A percentile compares a stretch with the other conserved stretches of the same genome.
Conservation (phyloP, 768 basidiomycete species). For the Hygrophorus russula region DNA sequence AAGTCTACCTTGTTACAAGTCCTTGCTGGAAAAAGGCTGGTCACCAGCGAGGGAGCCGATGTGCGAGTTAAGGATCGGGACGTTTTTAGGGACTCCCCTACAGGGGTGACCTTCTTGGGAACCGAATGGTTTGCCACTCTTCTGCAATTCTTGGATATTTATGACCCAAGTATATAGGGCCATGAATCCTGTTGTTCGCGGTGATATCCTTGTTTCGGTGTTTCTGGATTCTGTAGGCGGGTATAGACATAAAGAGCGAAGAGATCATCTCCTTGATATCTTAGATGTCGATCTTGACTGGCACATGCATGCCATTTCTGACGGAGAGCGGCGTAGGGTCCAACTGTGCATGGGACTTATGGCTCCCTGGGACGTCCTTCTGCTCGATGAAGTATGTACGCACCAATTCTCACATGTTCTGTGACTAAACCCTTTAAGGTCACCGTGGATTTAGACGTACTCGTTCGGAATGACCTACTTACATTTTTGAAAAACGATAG, state of each 20-base stretch:
- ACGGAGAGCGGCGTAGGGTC: constrained; percentile 86
- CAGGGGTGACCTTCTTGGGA: constrained; percentile 77
- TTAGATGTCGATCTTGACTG: constrained; percentile 93
- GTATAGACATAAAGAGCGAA: constrained; percentile 81
- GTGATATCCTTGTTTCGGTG: constrained; percentile 84
- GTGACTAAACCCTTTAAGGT: constrained; percentile 37
- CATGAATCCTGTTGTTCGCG: constrained; percentile 91
- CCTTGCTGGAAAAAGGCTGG: constrained; percentile 84
- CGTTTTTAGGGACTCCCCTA: constrained; percentile 81
- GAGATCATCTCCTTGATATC: constrained; percentile 80
- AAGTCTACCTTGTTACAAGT: constrained; percentile 96
- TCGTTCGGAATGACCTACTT: constrained; percentile 88
- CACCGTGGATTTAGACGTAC: constrained; percentile 93
- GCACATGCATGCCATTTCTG: constrained; percentile 94
- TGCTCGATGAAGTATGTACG: constrained; percentile 83
- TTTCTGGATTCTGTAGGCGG: constrained; percentile 98
- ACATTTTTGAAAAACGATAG: constrained; percentile 80
- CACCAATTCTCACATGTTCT: constrained; percentile 1
- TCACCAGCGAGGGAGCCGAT: constrained; percentile 36
- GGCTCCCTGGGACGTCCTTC: constrained; percentile 84
- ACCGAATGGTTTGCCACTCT: constrained; percentile 70
- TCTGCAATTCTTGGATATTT: background rate
- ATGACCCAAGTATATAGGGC: constrained; percentile 47
- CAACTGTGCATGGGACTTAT: constrained; percentile 96
- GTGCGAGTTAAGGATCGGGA: constrained; percentile 71